Base-by-base conservation (phyloP, 805 yeast genomes). In the Wickerhamomyces hampshirensis region DNA sequence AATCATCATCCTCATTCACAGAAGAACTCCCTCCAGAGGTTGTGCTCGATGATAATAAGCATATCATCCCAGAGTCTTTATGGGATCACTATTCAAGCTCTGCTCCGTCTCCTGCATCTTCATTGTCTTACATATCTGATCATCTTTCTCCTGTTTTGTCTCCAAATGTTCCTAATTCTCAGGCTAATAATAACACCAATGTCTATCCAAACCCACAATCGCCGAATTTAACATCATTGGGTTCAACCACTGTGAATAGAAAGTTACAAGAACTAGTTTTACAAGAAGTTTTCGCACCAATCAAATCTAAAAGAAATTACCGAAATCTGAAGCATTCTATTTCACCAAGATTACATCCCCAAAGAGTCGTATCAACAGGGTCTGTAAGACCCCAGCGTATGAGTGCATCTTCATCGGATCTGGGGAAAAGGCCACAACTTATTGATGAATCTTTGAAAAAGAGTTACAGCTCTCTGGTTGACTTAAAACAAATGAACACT, bases 1-100 rank as follows among this genome's bases (percentile, higher is more conserved):
- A 38, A 35, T 40, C 48, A 19, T 44, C 59, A 34, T 35, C 42
- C 6, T 40, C 51, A 12, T 39, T 35, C 24, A 53, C 50, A 26
- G 58, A 50, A 40, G 66, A 56, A 28, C 50, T 56, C 6, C 67
- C 77, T 9, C 84, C 91, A 3, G 96, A 87, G 53, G 98, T 91
- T n/a, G 79, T 84, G 2, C 68, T 91, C 23, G 89, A 87, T 56
- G 98, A 91, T 53, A 91, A 91, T 58, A 80, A 76, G 40, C 98
- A 91, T 59, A 89, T 91, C 37, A 80, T 91, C 23, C 96, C 98
- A 0, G 82, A 80, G 38, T 79, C 88, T 3, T 58, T 86, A 43
- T 75, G 87, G 77, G 70, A 70, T 41, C 77, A 73, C 37, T 80
- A 76, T 50, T 71, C 84, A 5, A 43, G 46, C n/a, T 61, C 65